phyloP scores from a whole-genome alignment of 345 rosid species.

The Trapa bicornis region DNA sequence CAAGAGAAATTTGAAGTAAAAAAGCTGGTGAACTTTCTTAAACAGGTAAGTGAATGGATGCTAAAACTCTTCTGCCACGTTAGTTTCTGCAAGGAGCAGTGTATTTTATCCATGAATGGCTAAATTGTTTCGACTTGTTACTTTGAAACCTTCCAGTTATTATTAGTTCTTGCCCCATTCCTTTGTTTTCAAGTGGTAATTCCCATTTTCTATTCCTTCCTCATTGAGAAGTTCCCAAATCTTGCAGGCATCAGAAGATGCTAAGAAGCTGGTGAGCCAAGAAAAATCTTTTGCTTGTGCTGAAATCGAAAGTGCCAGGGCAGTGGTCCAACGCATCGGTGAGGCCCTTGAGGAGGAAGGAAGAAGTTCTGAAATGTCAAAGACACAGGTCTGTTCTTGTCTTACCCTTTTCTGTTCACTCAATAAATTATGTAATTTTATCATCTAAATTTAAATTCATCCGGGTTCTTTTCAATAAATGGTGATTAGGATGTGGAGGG shows the following conservation, averaged over 20 bases:
- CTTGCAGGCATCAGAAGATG: slow-evolving; percentile 92
- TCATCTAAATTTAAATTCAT: neutral
- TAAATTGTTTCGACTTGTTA: neutral
- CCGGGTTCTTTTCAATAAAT: neutral
- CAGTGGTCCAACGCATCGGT: slow-evolving; percentile 78
- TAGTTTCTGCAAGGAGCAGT: neutral
- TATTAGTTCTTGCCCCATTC: neutral
- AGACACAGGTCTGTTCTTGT: slow-evolving; percentile 31
- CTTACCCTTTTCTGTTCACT: neutral
- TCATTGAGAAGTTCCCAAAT: neutral
- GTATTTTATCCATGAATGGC: neutral
- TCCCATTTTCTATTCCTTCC: slow-evolving; percentile 1
- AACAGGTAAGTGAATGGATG: slow-evolving; percentile 40
- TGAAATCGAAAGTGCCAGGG: slow-evolving; percentile 93
- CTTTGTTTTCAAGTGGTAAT: neutral
- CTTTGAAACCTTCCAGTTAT: no score
- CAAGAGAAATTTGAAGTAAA: slow-evolving; percentile 97
- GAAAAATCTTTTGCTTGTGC: slow-evolving; percentile 98
- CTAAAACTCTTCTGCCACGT: neutral
- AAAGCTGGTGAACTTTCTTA: slow-evolving; percentile 81
- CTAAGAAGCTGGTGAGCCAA: slow-evolving; percentile 87
- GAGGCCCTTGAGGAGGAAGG: slow-evolving; percentile 80
- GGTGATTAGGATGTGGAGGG: slow-evolving; percentile 52
- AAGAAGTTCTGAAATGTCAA: slow-evolving; percentile 48
- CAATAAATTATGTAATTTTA: no score